phyloP scores from a whole-genome alignment of 2,329 filamentous ascomycete genomes.

The Bisporella sp. region DNA sequence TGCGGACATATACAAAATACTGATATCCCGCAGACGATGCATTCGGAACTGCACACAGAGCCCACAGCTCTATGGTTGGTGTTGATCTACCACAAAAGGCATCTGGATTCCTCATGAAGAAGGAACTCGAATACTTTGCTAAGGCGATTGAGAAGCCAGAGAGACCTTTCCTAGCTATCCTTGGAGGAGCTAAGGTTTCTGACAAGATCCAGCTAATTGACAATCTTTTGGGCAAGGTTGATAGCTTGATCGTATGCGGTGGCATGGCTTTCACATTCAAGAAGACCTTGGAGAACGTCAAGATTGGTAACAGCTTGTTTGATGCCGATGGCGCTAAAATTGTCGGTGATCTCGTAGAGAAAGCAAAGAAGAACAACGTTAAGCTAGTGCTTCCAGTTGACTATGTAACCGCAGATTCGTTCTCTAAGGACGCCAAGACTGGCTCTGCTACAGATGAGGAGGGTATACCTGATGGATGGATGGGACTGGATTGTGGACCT shows the following conservation, averaged over 20 bases:
- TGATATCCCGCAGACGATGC: constrained; percentile 66
- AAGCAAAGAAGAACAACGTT: constrained; percentile 95
- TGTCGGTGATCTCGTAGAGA: constrained; percentile 78
- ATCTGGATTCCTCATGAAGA: constrained; percentile 98
- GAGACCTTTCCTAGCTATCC: constrained; percentile 95
- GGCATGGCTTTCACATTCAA: constrained; percentile 99
- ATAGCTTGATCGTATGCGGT: constrained; percentile 93
- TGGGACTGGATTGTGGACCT: constrained; percentile 91
- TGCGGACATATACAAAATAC: not conserved
- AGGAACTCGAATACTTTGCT: constrained; percentile 99
- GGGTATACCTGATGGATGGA: constrained; percentile 94
- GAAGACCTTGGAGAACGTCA: constrained; percentile 88
- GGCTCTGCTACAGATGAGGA: constrained; percentile 77
- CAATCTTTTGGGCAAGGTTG: constrained; percentile 96
- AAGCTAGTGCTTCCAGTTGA: constrained; percentile 91
- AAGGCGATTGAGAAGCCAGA: constrained; percentile 89
- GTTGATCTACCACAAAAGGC: constrained; percentile 94
- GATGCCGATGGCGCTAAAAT: constrained; percentile 93
- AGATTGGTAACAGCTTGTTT: constrained; percentile 86
- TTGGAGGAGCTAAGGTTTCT: constrained; percentile 95
- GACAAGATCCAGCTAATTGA: constrained; percentile 99
- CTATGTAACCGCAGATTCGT: constrained; percentile 95
- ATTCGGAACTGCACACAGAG: constrained; percentile 96
- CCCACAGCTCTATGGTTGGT: constrained; percentile 98
- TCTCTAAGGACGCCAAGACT: constrained; percentile 73